These are phyloP conservation scores for Naganishia cerealis DNA, from an alignment of 1,284 basidiomycete genomes.

Conservation along the genomic window DNA sequence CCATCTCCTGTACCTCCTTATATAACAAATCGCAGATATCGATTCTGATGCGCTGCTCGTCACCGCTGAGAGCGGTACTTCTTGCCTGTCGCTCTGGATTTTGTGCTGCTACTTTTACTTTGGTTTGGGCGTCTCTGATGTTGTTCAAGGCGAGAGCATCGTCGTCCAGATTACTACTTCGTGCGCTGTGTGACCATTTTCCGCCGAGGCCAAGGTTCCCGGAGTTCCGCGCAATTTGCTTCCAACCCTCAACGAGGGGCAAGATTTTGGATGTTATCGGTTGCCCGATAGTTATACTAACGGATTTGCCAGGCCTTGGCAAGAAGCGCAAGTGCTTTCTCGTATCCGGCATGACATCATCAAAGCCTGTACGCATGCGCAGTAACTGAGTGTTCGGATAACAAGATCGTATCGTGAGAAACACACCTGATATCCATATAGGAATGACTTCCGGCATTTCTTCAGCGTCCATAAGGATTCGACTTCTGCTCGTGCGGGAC, in stretches of 20 bases:
- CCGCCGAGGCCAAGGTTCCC: constrained; percentile 44
- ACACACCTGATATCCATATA: constrained; percentile 81
- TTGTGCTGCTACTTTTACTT: constrained; percentile 27
- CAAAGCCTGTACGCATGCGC: constrained; percentile 64
- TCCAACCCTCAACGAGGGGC: constrained; percentile 48
- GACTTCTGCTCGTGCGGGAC: constrained; percentile 37
- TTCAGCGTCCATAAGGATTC: constrained; percentile 76
- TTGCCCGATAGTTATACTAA: constrained; percentile 50
- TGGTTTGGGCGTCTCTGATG: constrained; percentile 28
- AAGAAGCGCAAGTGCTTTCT: constrained; percentile 55
- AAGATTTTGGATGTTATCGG: constrained; percentile 46
- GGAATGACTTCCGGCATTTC: constrained; percentile 80
- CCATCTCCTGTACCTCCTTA: constrained; percentile 44
- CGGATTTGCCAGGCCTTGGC: constrained; percentile 45
- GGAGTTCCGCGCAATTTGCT: constrained; percentile 30
- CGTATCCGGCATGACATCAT: constrained; percentile 83
- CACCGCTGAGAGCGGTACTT: constrained; percentile 34
- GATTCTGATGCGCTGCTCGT: constrained; percentile 44
- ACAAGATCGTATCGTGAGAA: neutral
- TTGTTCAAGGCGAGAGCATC: constrained; percentile 13
- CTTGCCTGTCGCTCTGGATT: constrained; percentile 38
- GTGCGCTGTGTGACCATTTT: constrained; percentile 36
- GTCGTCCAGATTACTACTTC: constrained; percentile 7
- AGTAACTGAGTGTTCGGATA: neutral
- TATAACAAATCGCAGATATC: constrained; percentile 43